A percentile compares a stretch with the other conserved stretches of the same genome.
These are phyloP conservation scores for Colletotrichum karsti DNA, from an alignment of 2,329 filamentous ascomycete genomes.

Conservation along the genomic window DNA sequence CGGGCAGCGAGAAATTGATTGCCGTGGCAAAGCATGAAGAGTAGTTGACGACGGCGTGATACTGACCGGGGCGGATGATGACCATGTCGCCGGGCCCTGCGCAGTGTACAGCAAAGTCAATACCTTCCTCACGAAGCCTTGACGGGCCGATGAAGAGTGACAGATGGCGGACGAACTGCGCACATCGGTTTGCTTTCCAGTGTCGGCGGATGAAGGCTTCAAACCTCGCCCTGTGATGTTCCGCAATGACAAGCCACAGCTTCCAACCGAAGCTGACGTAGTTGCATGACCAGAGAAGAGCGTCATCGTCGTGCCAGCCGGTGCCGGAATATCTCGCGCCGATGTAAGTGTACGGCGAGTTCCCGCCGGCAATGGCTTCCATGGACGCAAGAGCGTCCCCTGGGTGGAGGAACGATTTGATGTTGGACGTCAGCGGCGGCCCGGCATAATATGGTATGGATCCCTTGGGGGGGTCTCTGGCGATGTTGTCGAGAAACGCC, in stretches of 20 bases:
- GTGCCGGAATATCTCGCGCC: conserved; percentile 2
- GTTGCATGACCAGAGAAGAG: conserved; percentile 1
- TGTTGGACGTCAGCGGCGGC: not conserved
- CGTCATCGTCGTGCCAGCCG: conserved; percentile 6
- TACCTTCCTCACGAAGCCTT: conserved; percentile 6
- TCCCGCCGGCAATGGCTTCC: not conserved
- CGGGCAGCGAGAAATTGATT: conserved; percentile 20
- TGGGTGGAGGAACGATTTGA: conserved; percentile 2
- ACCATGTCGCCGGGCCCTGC: conserved; percentile 16
- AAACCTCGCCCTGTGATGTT: conserved; percentile 3
- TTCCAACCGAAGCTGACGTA: conserved; percentile 1
- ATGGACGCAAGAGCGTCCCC: not conserved
- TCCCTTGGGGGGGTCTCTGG: not conserved
- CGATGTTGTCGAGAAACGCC: not conserved
- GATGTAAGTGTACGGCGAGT: not conserved
- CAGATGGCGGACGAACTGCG: conserved; percentile 14
- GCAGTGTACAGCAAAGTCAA: conserved; percentile 3
- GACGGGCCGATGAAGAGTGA: conserved; percentile 4
- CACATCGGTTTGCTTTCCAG: not conserved
- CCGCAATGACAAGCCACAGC: conserved; percentile 6
- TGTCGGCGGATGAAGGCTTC: conserved; percentile 1
- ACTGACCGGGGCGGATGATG: conserved; percentile 1
- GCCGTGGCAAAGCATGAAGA: conserved; percentile 5
- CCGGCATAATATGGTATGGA: conserved; percentile 15
- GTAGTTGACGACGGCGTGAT: conserved; percentile 15